Evolutionary conservation across 495 filamentous ascomycete genomes (phyloP).

Genomic region (Aspergillus cavernicola): DNA sequence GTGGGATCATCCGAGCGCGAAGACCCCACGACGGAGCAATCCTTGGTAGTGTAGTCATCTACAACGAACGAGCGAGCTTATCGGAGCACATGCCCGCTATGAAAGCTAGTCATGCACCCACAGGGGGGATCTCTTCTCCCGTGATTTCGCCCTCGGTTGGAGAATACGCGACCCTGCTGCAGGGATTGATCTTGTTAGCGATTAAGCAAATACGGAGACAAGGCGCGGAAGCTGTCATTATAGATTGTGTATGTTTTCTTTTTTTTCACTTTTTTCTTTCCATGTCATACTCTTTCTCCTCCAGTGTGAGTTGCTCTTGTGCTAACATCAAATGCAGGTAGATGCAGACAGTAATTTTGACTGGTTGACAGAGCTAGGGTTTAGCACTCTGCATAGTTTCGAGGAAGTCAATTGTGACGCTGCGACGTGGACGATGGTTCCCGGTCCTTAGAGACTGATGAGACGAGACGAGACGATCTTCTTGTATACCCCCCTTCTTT

Average conservation of each 20-base stretch:
- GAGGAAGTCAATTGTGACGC: slow-evolving; percentile 78
- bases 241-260: slow-evolving; percentile 66
- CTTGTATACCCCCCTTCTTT: slow-evolving; percentile 9
- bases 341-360: slow-evolving; percentile 69
- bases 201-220: slow-evolving; percentile 78
- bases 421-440: slow-evolving; percentile 61
- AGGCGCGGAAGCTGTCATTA: slow-evolving; percentile 61
- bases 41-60: slow-evolving; percentile 80
- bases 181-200: slow-evolving; percentile 76
- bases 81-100: slow-evolving; percentile 69
- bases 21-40: slow-evolving; percentile 61
- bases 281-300: background rate
- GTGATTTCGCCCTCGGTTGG: slow-evolving; percentile 66
- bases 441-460: slow-evolving; percentile 20
- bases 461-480: background rate
- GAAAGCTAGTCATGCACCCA: slow-evolving; percentile 39
- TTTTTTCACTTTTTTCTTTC: background rate
- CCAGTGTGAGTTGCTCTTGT: background rate
- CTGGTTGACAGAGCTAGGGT: slow-evolving; percentile 70
- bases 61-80: slow-evolving; percentile 62
- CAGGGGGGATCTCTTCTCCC: slow-evolving; percentile 76
- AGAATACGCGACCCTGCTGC: slow-evolving; percentile 68
- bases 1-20: slow-evolving; percentile 80
- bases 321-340: slow-evolving; percentile 47
- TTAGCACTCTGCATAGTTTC: slow-evolving; percentile 68